These are phyloP conservation scores for Mycena filopes DNA, from an alignment of 768 basidiomycete genomes.

Conservation along the genomic window DNA sequence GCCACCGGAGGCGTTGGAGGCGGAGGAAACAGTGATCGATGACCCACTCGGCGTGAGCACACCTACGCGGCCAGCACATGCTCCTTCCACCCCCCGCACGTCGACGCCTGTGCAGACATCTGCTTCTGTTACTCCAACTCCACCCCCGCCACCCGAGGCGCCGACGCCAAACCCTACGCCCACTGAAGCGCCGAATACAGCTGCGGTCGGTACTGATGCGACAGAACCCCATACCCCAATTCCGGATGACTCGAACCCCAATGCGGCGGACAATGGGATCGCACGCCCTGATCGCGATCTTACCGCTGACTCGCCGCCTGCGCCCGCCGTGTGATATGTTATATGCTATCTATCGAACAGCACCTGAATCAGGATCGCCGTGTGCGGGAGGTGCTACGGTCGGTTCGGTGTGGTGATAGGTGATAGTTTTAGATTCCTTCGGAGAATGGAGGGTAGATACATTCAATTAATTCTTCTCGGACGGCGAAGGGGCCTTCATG, in stretches of 20 bases:
- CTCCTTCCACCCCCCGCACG: conserved; percentile 19
- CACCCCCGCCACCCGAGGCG: neutral
- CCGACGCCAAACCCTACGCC: conserved; percentile 1
- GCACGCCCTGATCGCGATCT: conserved; percentile 20
- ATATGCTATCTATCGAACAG: neutral
- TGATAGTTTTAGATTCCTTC: conserved; percentile 18
- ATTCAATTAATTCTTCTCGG: conserved; percentile 22
- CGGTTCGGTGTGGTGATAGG: neutral
- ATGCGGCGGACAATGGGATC: conserved; percentile 34
- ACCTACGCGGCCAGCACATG: conserved; percentile 14
- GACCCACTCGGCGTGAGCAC: conserved; percentile 32
- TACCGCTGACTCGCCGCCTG: neutral
- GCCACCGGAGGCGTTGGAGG: conserved; percentile 26
- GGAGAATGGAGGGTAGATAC: conserved; percentile 26
- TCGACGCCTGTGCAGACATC: conserved; percentile 12
- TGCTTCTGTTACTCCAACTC: neutral
- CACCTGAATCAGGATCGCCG: conserved; percentile 3
- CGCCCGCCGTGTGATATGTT: conserved; percentile 18
- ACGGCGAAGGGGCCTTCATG: neutral
- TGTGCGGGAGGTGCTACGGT: neutral
- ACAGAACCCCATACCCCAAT: conserved; percentile 4
- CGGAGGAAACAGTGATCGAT: conserved; percentile 18
- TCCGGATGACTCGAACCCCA: conserved; percentile 23
- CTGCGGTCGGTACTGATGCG: conserved; percentile 5
- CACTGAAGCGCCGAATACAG: neutral